Conservation (phyloP, 2,329 filamentous ascomycete genomes). For the Alternaria alternata region DNA sequence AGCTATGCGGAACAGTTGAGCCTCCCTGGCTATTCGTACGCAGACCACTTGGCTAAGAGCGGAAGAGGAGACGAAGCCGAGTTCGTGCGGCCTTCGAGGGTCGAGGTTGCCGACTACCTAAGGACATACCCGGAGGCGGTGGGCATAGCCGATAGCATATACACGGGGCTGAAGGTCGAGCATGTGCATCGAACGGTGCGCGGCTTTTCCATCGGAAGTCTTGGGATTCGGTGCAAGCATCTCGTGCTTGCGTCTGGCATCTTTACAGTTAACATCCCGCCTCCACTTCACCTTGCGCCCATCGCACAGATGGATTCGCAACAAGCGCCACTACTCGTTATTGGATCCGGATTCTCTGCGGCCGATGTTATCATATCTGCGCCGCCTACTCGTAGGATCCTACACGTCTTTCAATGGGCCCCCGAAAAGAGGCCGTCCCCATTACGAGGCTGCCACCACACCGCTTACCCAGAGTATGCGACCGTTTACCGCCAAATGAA, state of each 20-base stretch:
- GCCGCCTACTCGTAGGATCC: constrained; percentile 58
- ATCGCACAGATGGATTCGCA: constrained; percentile 45
- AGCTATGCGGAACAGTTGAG: constrained; percentile 70
- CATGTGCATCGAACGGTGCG: constrained; percentile 55
- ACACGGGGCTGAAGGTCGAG: constrained; percentile 53
- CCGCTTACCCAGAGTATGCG: constrained; percentile 70
- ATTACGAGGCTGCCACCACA: constrained; percentile 65
- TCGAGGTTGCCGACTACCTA: constrained; percentile 65
- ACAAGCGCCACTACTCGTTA: constrained; percentile 59
- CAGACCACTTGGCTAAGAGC: constrained; percentile 58
- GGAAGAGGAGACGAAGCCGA: constrained; percentile 54
- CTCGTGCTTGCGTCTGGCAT: constrained; percentile 67
- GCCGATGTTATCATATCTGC: constrained; percentile 68
- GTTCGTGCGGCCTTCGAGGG: constrained; percentile 63
- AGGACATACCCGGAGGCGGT: constrained; percentile 62
- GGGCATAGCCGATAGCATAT: constrained; percentile 59
- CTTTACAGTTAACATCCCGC: constrained; percentile 63
- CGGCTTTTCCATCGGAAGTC: constrained; percentile 61
- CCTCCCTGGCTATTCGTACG: constrained; percentile 66
- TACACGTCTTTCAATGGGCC: constrained; percentile 70
- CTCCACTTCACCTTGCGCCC: constrained; percentile 59
- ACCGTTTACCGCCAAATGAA: constrained; percentile 69
- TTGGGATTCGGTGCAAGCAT: constrained; percentile 63
- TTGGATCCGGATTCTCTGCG: constrained; percentile 69
- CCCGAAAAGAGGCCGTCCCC: constrained; percentile 64